Evolutionary conservation across 768 basidiomycete genomes (phyloP), one percentile per base, ranked within the genome.

Genomic region (Boletellus ananas): DNA sequence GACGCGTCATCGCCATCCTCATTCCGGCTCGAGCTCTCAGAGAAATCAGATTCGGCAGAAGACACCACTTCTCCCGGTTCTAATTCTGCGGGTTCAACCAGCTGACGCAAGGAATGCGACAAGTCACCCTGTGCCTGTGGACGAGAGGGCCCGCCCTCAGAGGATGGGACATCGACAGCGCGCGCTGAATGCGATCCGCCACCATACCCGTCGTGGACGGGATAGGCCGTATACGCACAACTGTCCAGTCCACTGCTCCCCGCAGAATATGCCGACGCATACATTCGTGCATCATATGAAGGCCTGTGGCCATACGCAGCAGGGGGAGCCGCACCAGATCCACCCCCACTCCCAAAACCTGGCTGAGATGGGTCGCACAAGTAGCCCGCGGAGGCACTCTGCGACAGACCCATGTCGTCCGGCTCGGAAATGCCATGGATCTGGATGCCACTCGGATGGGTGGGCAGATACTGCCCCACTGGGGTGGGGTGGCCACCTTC

Each of bases 31-130:
- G 60, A 62, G 16, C 52, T 43, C 46, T 55, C 57, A 33, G 64
- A 64, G 23, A 57, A 64, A 27, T 63, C 60, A 1, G 62, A 59
- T 43, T 57, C 60, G 10, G 39, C 49, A 6, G 55, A 62, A 13
- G 62, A 64, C 12, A 56, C 34, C 11, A 65, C 62, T 38, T 65
- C 64, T 0, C 64, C 64, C 2, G 64, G 62, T 18, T 66, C 65
- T 16, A 61, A 29, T 34, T 62, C 64, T 13, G 17, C 17, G 18
- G 50, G 36, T 12, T 46, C 43, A 1, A 34, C 4, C 11, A 50
- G 40, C 8, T 34, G 46, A 38, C 27, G 50, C 23, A 8, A 12
- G 14, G 18, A 13, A 17, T 27, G 42, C 2, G 44, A 34, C 7
- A 49, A 51, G 23, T 23, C 23, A 18, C 34, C 29, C 3, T 45